Evolutionary conservation across 2,329 filamentous ascomycete species (phyloP), one percentile per base, ranked within the genome.

Genomic region (Apiospora aurea): DNA sequence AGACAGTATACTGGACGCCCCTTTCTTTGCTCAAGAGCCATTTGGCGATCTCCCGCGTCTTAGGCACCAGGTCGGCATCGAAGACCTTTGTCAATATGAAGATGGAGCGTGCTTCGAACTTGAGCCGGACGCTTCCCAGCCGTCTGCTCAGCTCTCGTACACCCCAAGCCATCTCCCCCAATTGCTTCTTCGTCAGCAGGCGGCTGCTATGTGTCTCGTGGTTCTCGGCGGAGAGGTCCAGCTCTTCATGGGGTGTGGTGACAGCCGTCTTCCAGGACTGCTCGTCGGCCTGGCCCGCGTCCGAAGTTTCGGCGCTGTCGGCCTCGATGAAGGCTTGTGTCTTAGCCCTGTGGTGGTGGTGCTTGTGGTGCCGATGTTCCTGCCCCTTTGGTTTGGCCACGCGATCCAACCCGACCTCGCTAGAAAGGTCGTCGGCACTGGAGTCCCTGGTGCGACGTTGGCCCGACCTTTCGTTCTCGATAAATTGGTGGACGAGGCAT

Each of bases 131-230:
- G 81, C 91, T 95, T 69, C 94, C 93, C 72, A 98, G 84, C 73
- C 94, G 92, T 79, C 97, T 93, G 43, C 94, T 96, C 72, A 99
- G 85, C 82, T 98, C 94, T 67, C 96, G 88, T 72, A 98, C 96
- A 38, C 96, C 95, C 90, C 96, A 95, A 0, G 96, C 95, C 96
- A 99, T 98, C 78, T 98, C 96, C 18, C 93, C 95, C 57, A 99
- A 87, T 82, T 99, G 94, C 81, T 94, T 95, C 85, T 98, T 98
- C 1, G 95, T 98, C 76, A 98, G 87, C 69, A 98, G 89, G n/a
- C 96, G 89, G 72, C 88, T 90, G 72, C 88, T 90, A 77, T 89
- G 87, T 57, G 87, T 76, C 8, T 73, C 76, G 44, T 81, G 76
- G 29, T 77, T 71, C 38, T 77, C 71, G 41, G 78, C 74, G 26